Percentiles rank a stretch among this genome's conserved stretches.
Evolutionary conservation across 768 basidiomycete genomes (phyloP).

Genomic region (Filobasidium floriforme): DNA sequence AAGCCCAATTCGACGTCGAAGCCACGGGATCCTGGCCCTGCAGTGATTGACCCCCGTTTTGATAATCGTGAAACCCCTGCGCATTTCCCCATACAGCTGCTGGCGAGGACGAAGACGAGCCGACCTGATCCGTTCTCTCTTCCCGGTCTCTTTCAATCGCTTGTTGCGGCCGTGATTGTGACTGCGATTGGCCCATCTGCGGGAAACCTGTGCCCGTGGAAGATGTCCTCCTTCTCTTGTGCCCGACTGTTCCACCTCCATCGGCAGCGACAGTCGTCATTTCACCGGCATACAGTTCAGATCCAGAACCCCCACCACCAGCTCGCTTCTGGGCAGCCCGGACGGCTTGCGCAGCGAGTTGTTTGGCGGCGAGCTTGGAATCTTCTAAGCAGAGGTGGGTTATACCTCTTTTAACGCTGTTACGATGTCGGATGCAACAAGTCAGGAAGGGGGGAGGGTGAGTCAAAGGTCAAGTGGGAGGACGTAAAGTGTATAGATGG

Average conservation of each 20-base stretch:
- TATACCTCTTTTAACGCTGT: constrained; percentile 90
- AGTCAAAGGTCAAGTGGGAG: no score
- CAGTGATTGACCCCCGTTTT: no score
- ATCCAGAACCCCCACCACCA: neutral
- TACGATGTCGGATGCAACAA: constrained; percentile 7
- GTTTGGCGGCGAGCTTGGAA: constrained; percentile 9
- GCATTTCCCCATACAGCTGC: no score
- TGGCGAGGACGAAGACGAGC: no score
- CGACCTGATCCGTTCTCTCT: no score
- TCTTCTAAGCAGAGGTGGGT: constrained; percentile 91
- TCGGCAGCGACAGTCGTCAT: neutral
- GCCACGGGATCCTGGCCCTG: no score
- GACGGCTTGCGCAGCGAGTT: neutral
- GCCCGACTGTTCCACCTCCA: neutral
- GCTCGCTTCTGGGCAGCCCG: neutral
- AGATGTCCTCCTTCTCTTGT: neutral
- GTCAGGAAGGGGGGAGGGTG: no score
- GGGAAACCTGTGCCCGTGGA: neutral
- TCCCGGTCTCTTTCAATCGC: no score
- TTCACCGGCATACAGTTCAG: neutral
- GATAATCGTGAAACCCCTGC: no score
- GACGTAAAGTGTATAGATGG: neutral
- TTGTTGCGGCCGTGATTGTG: no score
- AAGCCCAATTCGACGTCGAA: no score
- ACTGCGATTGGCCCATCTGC: no score